Evolutionary conservation across 2,329 filamentous ascomycete genomes (phyloP).

Genomic region (Fusarium cicatricum): DNA sequence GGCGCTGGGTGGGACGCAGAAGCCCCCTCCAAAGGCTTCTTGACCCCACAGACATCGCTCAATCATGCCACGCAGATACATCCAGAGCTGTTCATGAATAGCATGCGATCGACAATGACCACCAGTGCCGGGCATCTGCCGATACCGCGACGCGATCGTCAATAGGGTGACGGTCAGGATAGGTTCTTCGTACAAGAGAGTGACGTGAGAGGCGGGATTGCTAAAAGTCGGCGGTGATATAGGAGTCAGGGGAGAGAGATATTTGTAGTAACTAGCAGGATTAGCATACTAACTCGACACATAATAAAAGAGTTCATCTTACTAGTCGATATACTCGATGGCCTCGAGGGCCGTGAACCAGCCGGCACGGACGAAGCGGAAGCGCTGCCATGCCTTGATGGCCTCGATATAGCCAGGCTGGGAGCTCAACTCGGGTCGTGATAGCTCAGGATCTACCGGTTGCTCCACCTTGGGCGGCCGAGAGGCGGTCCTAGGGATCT

Average conservation of each 20-base stretch:
- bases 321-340: conserved; percentile 94
- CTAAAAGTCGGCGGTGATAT: conserved; percentile 93
- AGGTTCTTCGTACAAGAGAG: conserved; percentile 87
- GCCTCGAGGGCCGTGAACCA: conserved; percentile 97
- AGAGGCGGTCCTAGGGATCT: conserved; percentile 24
- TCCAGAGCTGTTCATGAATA: conserved; percentile 96
- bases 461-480: conserved; percentile 44
- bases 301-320: conserved; percentile 43
- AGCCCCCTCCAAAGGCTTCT: conserved; percentile 91
- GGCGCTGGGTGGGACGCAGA: conserved; percentile 74
- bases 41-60: conserved; percentile 95
- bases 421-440: conserved; percentile 53
- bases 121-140: conserved; percentile 79
- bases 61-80: conserved; percentile 92
- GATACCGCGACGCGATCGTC: conserved; percentile 89
- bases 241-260: conserved; percentile 89
- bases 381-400: conserved; percentile 86
- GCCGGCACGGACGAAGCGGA: conserved; percentile 93
- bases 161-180: conserved; percentile 91
- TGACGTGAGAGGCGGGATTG: conserved; percentile 79
- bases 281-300: conserved; percentile 15
- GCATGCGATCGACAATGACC: conserved; percentile 85
- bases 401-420: conserved; percentile 72
- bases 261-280: conserved; percentile 80
- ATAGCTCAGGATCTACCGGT: conserved; percentile 57